A percentile compares a stretch with the other conserved stretches of the same genome.
Conservation (phyloP, 2,329 filamentous ascomycete species). For the Colletotrichum spinosum region DNA sequence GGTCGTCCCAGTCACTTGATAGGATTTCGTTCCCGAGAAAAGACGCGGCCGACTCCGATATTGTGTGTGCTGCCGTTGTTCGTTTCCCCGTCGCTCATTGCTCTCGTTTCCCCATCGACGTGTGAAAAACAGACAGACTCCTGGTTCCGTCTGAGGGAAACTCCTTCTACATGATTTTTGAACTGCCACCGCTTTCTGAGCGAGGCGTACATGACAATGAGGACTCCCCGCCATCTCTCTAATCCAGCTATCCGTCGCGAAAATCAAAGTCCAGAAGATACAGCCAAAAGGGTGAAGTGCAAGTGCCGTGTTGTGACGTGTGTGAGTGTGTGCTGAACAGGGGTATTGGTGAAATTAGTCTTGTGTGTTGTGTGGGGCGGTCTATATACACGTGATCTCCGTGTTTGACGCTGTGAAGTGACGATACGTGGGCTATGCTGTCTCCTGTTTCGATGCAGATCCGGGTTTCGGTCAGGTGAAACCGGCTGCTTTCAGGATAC, state of each 20-base stretch:
- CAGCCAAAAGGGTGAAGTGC: conserved; percentile 33
- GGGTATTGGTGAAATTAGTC: conserved; percentile 39
- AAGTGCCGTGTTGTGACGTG: conserved; percentile 32
- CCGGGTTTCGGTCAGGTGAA: conserved; percentile 27
- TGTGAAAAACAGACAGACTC: conserved; percentile 33
- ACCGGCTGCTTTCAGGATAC: conserved; percentile 35
- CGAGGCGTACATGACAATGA: conserved; percentile 40
- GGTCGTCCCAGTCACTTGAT: conserved; percentile 31
- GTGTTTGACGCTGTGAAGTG: conserved; percentile 38
- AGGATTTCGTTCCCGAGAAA: conserved; percentile 16
- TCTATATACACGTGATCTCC: conserved; percentile 39
- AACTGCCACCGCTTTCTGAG: conserved; percentile 37
- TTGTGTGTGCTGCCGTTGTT: conserved; percentile 30
- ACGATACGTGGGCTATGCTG: conserved; percentile 34
- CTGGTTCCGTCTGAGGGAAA: conserved; percentile 37
- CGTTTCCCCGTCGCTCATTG: conserved; percentile 36
- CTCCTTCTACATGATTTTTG: conserved; percentile 41
- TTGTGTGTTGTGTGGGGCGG: conserved; percentile 32
- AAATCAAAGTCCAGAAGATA: conserved; percentile 39
- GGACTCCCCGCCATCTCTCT: conserved; percentile 36
- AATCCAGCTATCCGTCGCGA: conserved; percentile 37
- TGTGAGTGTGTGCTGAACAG: conserved; percentile 32
- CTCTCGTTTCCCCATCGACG: conserved; percentile 31
- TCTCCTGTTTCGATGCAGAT: conserved; percentile 37
- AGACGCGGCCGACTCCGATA: conserved; percentile 34